A percentile compares a stretch with the other conserved stretches of the same genome.
Conservation (phyloP, 495 filamentous ascomycete genomes). For the Thermothielavioides terrestris region DNA sequence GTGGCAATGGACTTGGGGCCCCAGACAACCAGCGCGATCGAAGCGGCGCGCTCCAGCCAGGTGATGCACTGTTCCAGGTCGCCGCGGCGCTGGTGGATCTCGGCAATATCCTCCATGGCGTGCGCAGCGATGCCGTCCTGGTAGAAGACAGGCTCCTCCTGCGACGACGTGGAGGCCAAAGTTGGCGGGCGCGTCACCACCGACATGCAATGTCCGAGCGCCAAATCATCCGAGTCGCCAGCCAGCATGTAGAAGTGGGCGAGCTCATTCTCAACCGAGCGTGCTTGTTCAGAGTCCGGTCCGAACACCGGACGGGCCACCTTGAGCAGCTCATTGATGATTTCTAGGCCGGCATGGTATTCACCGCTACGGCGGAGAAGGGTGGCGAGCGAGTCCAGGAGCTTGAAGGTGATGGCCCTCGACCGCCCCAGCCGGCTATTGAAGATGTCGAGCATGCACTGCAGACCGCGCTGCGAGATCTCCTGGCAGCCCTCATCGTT, state of each 20-base stretch:
- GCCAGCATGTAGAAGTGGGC: constrained; percentile 28
- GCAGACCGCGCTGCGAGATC: constrained; percentile 23
- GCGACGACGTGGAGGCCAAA: neutral
- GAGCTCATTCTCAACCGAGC: constrained; percentile 23
- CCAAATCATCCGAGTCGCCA: constrained; percentile 15
- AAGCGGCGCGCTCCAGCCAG: constrained; percentile 24
- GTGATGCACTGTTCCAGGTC: constrained; percentile 20
- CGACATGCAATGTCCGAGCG: constrained; percentile 24
- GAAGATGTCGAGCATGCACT: constrained; percentile 30
- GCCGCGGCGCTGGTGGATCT: constrained; percentile 24
- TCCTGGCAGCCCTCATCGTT: constrained; percentile 24
- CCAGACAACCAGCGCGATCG: constrained; percentile 21
- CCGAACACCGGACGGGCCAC: constrained; percentile 22
- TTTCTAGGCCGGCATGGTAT: constrained; percentile 22
- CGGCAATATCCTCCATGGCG: constrained; percentile 28
- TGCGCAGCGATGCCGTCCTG: constrained; percentile 26
- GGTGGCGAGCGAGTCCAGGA: constrained; percentile 27
- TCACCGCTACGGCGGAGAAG: constrained; percentile 26
- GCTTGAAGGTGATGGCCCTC: constrained; percentile 25
- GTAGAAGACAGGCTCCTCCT: constrained; percentile 11
- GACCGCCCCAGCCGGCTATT: constrained; percentile 21
- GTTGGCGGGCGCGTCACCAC: constrained; percentile 17
- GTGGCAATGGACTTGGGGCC: constrained; percentile 21
- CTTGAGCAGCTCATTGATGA: constrained; percentile 21
- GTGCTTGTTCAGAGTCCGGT: constrained; percentile 18